Evolutionary conservation across 176 grass and related monocot species (phyloP), one percentile per base, ranked within the genome.

Genomic region (Olyra latifolia): DNA sequence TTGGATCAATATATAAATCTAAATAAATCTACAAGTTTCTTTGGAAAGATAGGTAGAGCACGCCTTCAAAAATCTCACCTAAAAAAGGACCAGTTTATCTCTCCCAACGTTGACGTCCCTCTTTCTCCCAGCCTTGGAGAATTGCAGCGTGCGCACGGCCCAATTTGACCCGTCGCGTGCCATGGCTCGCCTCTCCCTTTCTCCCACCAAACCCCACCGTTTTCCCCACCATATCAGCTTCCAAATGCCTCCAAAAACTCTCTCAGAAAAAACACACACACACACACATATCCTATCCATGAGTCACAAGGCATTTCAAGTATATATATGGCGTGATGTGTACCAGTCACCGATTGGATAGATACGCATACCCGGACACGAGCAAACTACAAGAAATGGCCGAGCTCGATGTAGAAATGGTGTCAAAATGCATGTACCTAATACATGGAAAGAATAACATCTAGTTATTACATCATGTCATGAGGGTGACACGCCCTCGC

Each of bases 201-300:
- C 90, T 45, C 81, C 43, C 82, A 95, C 87, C 90, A 88, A 92
- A 92, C 79, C 54, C 77, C 61, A 66, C 35, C 60, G 52, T 79
- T 72, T 74, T 39, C 62, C 13, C 39, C 71, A 62, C 29, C 14
- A 30, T 40, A 70, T 70, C 57, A 17, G 2, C 25, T 38, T 49
- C 66, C 79, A 60, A 50, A 24, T 65, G 19, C 20, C 27, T 69
- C 47, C 47, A 66, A 56, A 13, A 28, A 13, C 22, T 15, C 20
- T 19, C 1, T 2, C 32, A 35, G 0, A 16, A 13, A 56, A 42
- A 77, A 19, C 5, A 16, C 2, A 4, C 15, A 53, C 35, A 22
- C 46, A 0, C 25, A 16, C 23, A 69, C 12, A 10, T 38, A 64
- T 65, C 20, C 4, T 23, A n/a, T 46, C 2, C 1, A 63, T 9